A percentile compares a stretch with the other conserved stretches of the same genome.
Conservation (phyloP, 2,329 filamentous ascomycete species). For the Pestalotiopsis sp. region DNA sequence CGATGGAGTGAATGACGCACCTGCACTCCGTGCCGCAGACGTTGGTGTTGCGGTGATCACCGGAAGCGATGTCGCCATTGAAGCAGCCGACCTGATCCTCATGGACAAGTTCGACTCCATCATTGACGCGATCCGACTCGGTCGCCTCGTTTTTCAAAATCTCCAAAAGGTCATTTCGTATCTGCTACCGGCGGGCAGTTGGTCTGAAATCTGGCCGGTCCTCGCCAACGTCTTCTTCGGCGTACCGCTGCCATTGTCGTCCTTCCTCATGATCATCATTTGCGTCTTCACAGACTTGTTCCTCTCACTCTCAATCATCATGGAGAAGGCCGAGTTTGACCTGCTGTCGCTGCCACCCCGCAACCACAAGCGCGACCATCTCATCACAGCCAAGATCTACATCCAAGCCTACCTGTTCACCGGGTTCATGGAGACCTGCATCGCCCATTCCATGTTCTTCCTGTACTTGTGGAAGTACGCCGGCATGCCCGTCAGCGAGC, state of each 20-base stretch:
- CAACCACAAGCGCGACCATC: slow-evolving; percentile 50
- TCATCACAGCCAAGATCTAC: slow-evolving; percentile 42
- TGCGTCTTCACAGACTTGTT: slow-evolving; percentile 59
- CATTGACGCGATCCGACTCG: slow-evolving; percentile 69
- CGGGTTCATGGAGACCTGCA: slow-evolving; percentile 52
- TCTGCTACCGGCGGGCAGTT: slow-evolving; percentile 53
- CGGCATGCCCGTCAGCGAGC: slow-evolving; percentile 46
- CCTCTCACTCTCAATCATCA: slow-evolving; percentile 51
- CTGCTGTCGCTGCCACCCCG: slow-evolving; percentile 52
- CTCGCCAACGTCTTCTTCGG: slow-evolving; percentile 59
- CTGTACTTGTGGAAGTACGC: slow-evolving; percentile 52
- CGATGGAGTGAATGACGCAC: slow-evolving; percentile 68
- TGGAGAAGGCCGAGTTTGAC: slow-evolving; percentile 59
- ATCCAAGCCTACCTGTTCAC: slow-evolving; percentile 54
- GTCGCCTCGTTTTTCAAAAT: slow-evolving; percentile 58
- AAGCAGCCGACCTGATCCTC: slow-evolving; percentile 69
- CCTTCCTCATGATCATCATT: slow-evolving; percentile 61
- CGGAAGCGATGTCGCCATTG: slow-evolving; percentile 69
- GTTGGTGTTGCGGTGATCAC: slow-evolving; percentile 71
- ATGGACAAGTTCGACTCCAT: slow-evolving; percentile 70
- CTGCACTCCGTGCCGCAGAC: slow-evolving; percentile 66
- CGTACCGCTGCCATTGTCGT: slow-evolving; percentile 50
- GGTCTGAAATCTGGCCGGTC: slow-evolving; percentile 61
- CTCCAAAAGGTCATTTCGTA: slow-evolving; percentile 45
- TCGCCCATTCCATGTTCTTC: slow-evolving; percentile 56